Evolutionary conservation across 2,329 filamentous ascomycete species (phyloP).

Genomic region (Colletotrichum lini): DNA sequence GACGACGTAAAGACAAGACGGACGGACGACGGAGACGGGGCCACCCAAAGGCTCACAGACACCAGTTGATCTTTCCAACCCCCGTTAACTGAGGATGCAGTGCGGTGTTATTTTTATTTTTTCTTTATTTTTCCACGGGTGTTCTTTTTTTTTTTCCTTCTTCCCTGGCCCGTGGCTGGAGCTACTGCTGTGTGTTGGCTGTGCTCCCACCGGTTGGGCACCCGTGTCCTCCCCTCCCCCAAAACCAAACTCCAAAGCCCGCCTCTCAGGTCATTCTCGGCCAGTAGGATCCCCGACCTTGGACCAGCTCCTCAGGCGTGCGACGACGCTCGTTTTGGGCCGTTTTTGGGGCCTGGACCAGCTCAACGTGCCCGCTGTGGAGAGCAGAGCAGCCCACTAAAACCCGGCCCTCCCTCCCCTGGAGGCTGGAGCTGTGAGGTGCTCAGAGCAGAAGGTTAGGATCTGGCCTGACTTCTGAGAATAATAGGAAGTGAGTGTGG

Average conservation of each 20-base stretch:
- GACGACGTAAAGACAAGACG: constrained; percentile 29
- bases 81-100: background rate
- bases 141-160: background rate
- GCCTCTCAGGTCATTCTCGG: constrained; percentile 1
- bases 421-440: constrained; percentile 2
- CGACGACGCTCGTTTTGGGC: constrained; percentile 35
- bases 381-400: constrained; percentile 18
- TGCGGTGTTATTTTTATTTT: constrained; percentile 21
- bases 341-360: constrained; percentile 26
- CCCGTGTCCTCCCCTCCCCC: constrained; percentile 19
- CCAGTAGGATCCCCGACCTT: constrained; percentile 36
- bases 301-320: constrained; percentile 25
- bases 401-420: background rate
- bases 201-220: constrained; percentile 27
- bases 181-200: constrained; percentile 36
- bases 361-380: constrained; percentile 34
- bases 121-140: background rate
- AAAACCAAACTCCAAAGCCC: background rate
- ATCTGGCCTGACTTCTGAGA: constrained; percentile 6
- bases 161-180: constrained; percentile 11
- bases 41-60: constrained; percentile 16
- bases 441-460: background rate
- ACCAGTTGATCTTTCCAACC: constrained; percentile 20
- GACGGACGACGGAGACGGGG: constrained; percentile 25
- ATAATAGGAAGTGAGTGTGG: background rate